Evolutionary conservation across 1,139 yeast genomes (phyloP).

Genomic region (Sugiyamaella novakii): DNA sequence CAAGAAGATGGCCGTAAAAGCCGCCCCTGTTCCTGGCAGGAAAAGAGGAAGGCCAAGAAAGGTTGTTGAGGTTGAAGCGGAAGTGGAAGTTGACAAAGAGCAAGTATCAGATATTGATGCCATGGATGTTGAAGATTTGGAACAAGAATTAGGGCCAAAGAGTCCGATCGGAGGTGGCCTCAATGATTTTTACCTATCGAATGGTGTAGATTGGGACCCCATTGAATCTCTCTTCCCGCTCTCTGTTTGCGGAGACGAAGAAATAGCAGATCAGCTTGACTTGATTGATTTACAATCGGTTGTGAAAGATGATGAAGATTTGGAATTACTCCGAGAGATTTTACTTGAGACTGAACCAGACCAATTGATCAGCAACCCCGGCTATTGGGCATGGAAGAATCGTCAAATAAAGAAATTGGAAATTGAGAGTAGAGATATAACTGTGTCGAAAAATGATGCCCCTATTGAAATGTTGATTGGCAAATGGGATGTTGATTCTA

Average conservation of each 20-base stretch:
- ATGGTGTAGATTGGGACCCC: constrained; percentile 34
- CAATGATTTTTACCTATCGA: too few relatives aligned
- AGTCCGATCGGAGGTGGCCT: background rate
- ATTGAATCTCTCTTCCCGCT: constrained; percentile 42
- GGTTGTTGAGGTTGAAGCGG: constrained; percentile 6
- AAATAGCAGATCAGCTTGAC: constrained; percentile 39
- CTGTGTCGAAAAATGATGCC: constrained; percentile 34
- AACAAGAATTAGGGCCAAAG: constrained; percentile 5
- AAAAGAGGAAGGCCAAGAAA: constrained; percentile 13
- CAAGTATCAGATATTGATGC: background rate
- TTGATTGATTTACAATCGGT: constrained; percentile 55
- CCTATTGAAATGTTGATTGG: constrained; percentile 21
- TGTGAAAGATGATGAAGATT: constrained; percentile 76
- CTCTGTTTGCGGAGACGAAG: constrained; percentile 54
- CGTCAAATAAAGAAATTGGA: constrained; percentile 39
- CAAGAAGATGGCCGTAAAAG: constrained; percentile 24
- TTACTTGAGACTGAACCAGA: constrained; percentile 42
- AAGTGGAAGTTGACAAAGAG: constrained; percentile 5
- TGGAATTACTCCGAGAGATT: constrained; percentile 52
- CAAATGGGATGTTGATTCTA: constrained; percentile 21
- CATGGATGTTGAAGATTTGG: constrained; percentile 12
- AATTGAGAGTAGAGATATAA: constrained; percentile 16
- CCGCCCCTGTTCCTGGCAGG: background rate
- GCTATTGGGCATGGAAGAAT: constrained; percentile 72
- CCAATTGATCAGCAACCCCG: constrained; percentile 47